These are phyloP conservation scores for Sarocladiaceae sp. DNA, from an alignment of 2,329 filamentous ascomycete species.

Conservation along the genomic window DNA sequence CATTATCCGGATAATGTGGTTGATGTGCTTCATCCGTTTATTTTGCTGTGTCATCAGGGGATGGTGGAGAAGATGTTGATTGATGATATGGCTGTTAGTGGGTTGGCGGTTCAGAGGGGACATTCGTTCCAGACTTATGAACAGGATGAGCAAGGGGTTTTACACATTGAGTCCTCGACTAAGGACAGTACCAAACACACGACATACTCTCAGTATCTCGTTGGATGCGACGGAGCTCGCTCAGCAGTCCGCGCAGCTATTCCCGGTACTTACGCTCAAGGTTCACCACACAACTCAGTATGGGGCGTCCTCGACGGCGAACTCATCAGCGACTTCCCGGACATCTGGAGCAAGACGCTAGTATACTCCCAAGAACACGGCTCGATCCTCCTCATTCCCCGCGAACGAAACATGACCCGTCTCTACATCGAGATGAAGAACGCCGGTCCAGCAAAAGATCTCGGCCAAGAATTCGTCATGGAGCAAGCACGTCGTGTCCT, in stretches of 20 bases:
- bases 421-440: conserved; percentile 56
- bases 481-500: conserved; percentile 58
- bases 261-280: conserved; percentile 49
- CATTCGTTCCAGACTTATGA: conserved; percentile 57
- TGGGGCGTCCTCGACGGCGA: conserved; percentile 73
- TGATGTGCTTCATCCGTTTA: conserved; percentile 53
- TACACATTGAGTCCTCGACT: not conserved
- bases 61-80: conserved; percentile 71
- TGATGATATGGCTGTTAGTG: conserved; percentile 62
- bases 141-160: conserved; percentile 13
- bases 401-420: conserved; percentile 68
- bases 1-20: conserved; percentile 64
- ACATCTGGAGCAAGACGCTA: conserved; percentile 71
- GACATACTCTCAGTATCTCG: conserved; percentile 53
- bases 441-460: conserved; percentile 30
- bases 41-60: conserved; percentile 64
- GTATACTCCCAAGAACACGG: conserved; percentile 64
- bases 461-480: conserved; percentile 67
- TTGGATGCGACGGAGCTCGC: conserved; percentile 71
- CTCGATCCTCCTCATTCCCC: conserved; percentile 69
- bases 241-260: conserved; percentile 66
- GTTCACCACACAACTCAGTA: conserved; percentile 47
- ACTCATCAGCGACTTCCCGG: conserved; percentile 68
- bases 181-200: not conserved
- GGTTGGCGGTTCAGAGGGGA: conserved; percentile 58